These are phyloP conservation scores for Pelargonium australe DNA, from an alignment of 441 rosid species.

Conservation along the genomic window DNA sequence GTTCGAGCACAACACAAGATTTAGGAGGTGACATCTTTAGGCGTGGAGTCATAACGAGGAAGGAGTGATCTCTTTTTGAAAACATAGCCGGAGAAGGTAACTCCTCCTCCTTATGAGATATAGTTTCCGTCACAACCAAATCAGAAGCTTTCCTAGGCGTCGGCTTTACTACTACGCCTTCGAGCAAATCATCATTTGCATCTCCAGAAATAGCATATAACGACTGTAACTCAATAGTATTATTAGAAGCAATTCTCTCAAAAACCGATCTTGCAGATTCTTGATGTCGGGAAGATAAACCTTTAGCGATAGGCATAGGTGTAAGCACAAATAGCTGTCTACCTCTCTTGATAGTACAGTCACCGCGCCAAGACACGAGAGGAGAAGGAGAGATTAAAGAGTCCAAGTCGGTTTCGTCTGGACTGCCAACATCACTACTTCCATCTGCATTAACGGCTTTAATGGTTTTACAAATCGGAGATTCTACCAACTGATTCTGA, in stretches of 20 bases:
- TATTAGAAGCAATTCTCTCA: constrained; percentile 28
- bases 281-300: constrained; percentile 41
- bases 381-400: constrained; percentile 87
- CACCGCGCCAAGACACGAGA: constrained; percentile 76
- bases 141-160: constrained; percentile 32
- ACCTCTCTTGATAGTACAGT: constrained; percentile 48
- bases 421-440: constrained; percentile 48
- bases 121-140: constrained; percentile 20
- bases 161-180: constrained; percentile 27
- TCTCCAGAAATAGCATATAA: constrained; percentile 31
- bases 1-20: constrained; percentile 66
- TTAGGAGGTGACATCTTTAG: constrained; percentile 76
- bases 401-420: constrained; percentile 40
- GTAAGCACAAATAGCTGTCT: constrained; percentile 76
- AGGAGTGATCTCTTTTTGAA: constrained; percentile 30
- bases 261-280: constrained; percentile 31
- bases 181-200: constrained; percentile 32
- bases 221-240: constrained; percentile 31
- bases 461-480: constrained; percentile 23
- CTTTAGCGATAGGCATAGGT: constrained; percentile 64
- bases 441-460: constrained; percentile 27
- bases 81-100: constrained; percentile 37
- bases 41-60: constrained; percentile 64
- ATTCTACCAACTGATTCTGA: constrained; percentile 23
- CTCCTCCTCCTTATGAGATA: constrained; percentile 21